phyloP scores from a whole-genome alignment of 352 stramenopile genomes.

The Phytophthora idaei region DNA sequence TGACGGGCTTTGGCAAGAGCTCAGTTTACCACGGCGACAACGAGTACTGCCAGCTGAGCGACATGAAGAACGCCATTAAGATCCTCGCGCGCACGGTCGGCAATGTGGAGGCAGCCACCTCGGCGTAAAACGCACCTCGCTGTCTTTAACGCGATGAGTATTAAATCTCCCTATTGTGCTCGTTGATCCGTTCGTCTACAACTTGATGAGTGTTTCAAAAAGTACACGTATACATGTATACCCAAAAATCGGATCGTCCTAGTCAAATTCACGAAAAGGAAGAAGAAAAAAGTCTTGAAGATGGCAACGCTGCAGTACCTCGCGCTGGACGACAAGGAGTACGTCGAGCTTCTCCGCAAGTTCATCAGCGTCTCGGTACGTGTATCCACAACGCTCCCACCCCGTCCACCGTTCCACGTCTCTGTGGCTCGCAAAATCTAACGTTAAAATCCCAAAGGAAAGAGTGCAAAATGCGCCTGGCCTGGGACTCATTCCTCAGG shows the following conservation, averaged over 20 bases:
- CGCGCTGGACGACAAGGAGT: slow-evolving; percentile 61
- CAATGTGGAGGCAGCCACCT: slow-evolving; percentile 57
- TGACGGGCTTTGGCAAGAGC: slow-evolving; percentile 77
- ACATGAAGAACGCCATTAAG: slow-evolving; percentile 88
- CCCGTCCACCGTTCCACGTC: background rate
- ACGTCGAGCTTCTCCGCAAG: slow-evolving; percentile 74
- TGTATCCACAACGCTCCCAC: background rate
- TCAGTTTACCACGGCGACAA: slow-evolving; percentile 92
- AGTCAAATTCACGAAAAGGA: too few species aligned
- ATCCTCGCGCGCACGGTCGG: slow-evolving; percentile 84
- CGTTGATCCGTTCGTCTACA: too few species aligned
- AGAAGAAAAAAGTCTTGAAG: background rate
- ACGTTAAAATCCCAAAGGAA: slow-evolving; percentile 28
- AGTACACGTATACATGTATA: too few species aligned
- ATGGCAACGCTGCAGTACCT: slow-evolving; percentile 39
- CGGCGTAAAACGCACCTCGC: slow-evolving; percentile 6
- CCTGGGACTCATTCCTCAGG: slow-evolving; percentile 52
- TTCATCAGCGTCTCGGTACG: slow-evolving; percentile 67
- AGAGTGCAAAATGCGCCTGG: slow-evolving; percentile 55
- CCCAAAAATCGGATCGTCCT: too few species aligned
- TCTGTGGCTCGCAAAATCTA: background rate
- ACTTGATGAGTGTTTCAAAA: too few species aligned
- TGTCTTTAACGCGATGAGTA: slow-evolving; percentile 6
- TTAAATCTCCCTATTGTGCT: too few species aligned
- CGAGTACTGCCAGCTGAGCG: slow-evolving; percentile 86